Conservation (phyloP, 139 green algal species). For the Haematococcus lacustris region DNA sequence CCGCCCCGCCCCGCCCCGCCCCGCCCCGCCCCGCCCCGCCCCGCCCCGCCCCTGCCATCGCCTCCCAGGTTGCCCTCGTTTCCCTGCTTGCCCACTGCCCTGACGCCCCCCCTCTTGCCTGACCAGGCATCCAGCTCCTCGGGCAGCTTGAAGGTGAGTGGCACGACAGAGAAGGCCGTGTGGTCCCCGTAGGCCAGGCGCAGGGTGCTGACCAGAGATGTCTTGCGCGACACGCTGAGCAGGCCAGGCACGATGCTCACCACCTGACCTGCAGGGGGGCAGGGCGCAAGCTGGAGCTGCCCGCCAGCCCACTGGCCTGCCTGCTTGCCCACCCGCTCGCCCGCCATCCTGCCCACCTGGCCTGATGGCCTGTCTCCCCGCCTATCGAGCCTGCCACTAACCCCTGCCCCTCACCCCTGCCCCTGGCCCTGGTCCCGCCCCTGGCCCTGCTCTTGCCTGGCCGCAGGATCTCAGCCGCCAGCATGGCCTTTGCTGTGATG, state of each 20-base stretch:
- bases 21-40: too few relatives aligned
- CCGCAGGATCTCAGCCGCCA: constrained; percentile 38
- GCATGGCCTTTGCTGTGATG: constrained; percentile 51
- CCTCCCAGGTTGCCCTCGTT: too few relatives aligned
- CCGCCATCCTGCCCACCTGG: too few relatives aligned
- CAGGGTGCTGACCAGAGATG: constrained; percentile 37
- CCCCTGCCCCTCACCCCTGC: too few relatives aligned
- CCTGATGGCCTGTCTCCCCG: too few relatives aligned
- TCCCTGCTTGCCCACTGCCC: too few relatives aligned
- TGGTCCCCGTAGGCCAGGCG: constrained; percentile 33
- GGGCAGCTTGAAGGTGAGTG: constrained; percentile 42
- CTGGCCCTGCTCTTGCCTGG: constrained; percentile 10
- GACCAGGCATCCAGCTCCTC: constrained; percentile 48
- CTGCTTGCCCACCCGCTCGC: too few relatives aligned
- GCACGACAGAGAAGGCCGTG: constrained; percentile 31
- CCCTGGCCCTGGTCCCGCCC: too few relatives aligned
- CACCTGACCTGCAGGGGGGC: constrained; percentile 29
- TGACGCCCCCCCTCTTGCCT: too few relatives aligned
- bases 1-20: too few relatives aligned
- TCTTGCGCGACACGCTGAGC: constrained; percentile 48
- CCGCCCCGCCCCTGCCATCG: too few relatives aligned
- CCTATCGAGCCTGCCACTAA: too few relatives aligned
- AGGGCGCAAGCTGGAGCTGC: not conserved
- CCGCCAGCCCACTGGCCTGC: not conserved
- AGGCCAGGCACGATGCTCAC: constrained; percentile 49